Base-by-base conservation (phyloP, 2,329 filamentous ascomycete genomes). In the Berkeleyomyces rouxiae region DNA sequence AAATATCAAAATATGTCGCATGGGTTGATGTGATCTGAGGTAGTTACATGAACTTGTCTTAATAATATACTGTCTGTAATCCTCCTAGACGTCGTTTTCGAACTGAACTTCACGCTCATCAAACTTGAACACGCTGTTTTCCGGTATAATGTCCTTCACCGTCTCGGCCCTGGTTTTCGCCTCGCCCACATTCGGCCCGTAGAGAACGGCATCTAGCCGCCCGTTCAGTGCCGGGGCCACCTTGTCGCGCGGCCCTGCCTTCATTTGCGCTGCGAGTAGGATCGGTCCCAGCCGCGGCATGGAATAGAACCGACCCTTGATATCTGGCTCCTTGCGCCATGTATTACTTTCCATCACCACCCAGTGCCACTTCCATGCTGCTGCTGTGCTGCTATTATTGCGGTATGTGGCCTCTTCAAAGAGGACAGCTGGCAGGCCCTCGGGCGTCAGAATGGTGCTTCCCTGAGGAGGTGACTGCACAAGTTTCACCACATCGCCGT, bases 231-330 rank as follows among this genome's bases (percentile, higher is more conserved):
- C 77, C 70, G 63, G 58, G 13, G 59, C 39, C 33, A 60, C 55
- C 39, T 63, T 62, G 42, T 63, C 61, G 9, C 61, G 58, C 42
- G 77, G 66, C 13, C 73, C 72, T 3, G 70, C 69, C 47, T 75
- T 70, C 64, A 75, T 76, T 4, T 69, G 70, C 1, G 67, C 68
- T 7, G 72, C 72, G 47, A 78, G 73, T 61, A 82, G 71, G 62
- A 82, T 75, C 13, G 75, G 74, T 70, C 81, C 77, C 43, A 83
- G 72, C 64, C 75, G 74, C 63, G 76, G 71, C n/a, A 78, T 78
- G 13, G 80, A 77, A 71, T 83, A 83, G 71, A 82, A 82, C n/a
- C 81, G 74, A 59, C 81, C 81, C 63, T 75, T 74, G 59, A 83
- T 74, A 31, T 74, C 73, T 11, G 69, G 68, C 67, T 82, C 79